A percentile compares a stretch with the other conserved stretches of the same genome.
phyloP scores from a whole-genome alignment of 495 filamentous ascomycete species.

The Penicillium dipodomyicola region DNA sequence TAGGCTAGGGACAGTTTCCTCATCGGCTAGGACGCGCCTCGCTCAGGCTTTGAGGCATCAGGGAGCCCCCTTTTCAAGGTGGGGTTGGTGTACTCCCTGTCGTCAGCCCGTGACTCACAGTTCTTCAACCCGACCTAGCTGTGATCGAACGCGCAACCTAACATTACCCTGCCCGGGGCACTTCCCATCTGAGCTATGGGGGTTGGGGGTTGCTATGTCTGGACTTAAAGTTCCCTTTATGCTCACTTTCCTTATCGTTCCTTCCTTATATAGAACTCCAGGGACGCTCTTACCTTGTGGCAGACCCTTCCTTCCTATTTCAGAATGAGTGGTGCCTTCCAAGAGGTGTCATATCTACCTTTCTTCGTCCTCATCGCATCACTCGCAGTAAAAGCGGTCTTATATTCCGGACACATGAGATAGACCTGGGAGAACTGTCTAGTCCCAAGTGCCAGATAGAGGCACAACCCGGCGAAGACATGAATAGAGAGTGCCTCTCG shows the following conservation, averaged over 20 bases:
- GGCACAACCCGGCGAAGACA: no score
- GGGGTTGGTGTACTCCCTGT: constrained; percentile 1
- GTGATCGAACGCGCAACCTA: not conserved
- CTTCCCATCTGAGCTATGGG: not conserved
- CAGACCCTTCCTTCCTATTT: no score
- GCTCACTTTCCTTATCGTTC: not conserved
- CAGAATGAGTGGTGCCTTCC: no score
- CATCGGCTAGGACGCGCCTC: no score
- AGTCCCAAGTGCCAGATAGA: fast-evolving
- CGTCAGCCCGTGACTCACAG: not conserved
- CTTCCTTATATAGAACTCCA: not conserved
- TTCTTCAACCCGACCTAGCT: not conserved
- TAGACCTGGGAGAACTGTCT: no score
- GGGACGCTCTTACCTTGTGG: not conserved
- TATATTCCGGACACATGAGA: no score
- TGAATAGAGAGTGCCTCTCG: no score
- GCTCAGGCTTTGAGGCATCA: not conserved
- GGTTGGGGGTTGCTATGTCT: not conserved
- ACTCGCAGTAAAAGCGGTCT: no score
- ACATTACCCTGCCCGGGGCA: not conserved
- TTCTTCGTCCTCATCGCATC: no score
- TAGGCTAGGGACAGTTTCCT: no score
- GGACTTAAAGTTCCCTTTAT: not conserved
- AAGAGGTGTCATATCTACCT: no score
- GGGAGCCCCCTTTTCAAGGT: not conserved